phyloP scores from a whole-genome alignment of 148 eudicot genomes.

The Rhododendron vialii region DNA sequence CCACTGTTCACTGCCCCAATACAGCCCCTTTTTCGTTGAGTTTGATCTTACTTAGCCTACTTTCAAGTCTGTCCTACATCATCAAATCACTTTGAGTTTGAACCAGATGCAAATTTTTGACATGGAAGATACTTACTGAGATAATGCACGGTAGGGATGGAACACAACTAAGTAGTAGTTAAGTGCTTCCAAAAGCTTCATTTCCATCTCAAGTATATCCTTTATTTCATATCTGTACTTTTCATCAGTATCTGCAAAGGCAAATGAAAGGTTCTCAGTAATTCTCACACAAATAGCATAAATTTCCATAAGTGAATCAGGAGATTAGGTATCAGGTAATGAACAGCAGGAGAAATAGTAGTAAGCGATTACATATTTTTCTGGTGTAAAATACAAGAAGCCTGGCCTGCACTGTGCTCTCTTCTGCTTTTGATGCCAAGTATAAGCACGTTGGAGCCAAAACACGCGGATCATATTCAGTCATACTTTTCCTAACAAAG shows the following conservation, averaged over 20 bases:
- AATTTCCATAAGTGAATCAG: not conserved
- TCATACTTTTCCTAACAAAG: conserved; percentile 63
- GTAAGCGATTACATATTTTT: conserved; percentile 55
- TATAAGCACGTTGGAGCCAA: conserved; percentile 93
- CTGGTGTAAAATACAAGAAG: conserved; percentile 84
- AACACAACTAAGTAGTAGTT: conserved; percentile 84
- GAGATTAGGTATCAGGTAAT: not conserved
- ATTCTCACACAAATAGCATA: conserved; percentile 1
- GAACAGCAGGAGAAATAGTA: not conserved
- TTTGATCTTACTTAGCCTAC: not conserved
- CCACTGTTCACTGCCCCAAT: too few species aligned
- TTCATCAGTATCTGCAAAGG: conserved; percentile 65
- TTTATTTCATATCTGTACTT: conserved; percentile 83
- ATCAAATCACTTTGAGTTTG: not conserved
- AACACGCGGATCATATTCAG: conserved; percentile 89
- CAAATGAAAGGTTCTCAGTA: conserved; percentile 19
- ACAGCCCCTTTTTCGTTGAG: too few species aligned
- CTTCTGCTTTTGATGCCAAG: conserved; percentile 98
- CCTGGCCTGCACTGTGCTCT: conserved; percentile 96
- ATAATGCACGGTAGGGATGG: conserved; percentile 88
- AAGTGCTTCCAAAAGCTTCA: conserved; percentile 95
- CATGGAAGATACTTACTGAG: conserved; percentile 54
- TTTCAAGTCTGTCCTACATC: not conserved
- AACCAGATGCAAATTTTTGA: not conserved
- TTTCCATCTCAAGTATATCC: conserved; percentile 99